A percentile compares a stretch with the other conserved stretches of the same genome.
phyloP scores from a whole-genome alignment of 345 rosid genomes.

The Trapa bicornis region DNA sequence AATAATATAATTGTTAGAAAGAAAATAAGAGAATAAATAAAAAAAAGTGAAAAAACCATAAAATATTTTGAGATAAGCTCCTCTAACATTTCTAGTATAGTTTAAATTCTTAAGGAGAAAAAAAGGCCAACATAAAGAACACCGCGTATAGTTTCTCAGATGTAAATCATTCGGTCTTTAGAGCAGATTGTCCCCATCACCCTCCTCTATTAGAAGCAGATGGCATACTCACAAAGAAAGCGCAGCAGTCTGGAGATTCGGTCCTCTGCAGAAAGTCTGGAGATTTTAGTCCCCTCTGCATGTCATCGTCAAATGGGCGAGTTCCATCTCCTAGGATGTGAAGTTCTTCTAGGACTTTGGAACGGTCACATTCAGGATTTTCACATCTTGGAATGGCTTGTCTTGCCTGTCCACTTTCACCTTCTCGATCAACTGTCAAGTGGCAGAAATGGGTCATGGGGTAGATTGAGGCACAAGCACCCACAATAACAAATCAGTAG shows the following conservation, averaged over 20 bases:
- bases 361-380: constrained; percentile 71
- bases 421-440: constrained; percentile 69
- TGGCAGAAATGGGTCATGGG: background rate
- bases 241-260: background rate
- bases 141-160: background rate
- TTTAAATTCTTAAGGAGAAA: background rate
- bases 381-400: constrained; percentile 80
- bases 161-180: background rate
- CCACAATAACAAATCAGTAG: background rate
- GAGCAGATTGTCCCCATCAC: background rate
- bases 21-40: too few species aligned
- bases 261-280: background rate
- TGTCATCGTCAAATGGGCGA: background rate
- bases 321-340: background rate
- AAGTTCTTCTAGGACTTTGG: constrained; percentile 44
- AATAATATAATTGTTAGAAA: too few species aligned
- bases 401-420: constrained; percentile 88
- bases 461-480: background rate
- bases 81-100: background rate
- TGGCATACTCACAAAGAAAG: background rate
- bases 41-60: too few species aligned
- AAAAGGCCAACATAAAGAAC: background rate
- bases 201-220: background rate
- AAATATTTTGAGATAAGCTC: too few species aligned
- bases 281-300: background rate